These are phyloP conservation scores for Seiridium unicorne DNA, from an alignment of 2,329 filamentous ascomycete species.

Conservation along the genomic window DNA sequence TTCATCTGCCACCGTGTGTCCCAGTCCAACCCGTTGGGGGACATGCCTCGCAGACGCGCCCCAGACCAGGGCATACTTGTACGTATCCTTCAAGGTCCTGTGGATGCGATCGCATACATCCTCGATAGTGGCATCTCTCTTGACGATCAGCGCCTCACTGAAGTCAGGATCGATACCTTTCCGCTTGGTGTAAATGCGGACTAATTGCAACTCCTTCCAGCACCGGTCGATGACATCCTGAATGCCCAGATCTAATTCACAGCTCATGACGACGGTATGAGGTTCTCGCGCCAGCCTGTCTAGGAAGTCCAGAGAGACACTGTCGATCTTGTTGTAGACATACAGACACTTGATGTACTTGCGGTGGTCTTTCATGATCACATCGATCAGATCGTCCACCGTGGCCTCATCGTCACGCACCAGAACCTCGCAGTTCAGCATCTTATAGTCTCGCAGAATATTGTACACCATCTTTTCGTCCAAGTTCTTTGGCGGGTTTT, in stretches of 20 bases:
- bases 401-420: conserved; percentile 93
- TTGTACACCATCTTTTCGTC: conserved; percentile 99
- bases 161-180: conserved; percentile 92
- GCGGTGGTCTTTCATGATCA: conserved; percentile 98
- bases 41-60: conserved; percentile 93
- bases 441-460: conserved; percentile 97
- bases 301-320: conserved; percentile 88
- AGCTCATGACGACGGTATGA: conserved; percentile 94
- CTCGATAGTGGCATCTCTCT: conserved; percentile 84
- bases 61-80: conserved; percentile 99
- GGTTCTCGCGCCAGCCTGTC: conserved; percentile 90
- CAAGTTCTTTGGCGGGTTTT: conserved; percentile 80
- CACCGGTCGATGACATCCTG: conserved; percentile 91
- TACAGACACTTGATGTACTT: conserved; percentile 96
- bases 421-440: conserved; percentile 94
- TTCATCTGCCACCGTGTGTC: conserved; percentile 73
- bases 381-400: conserved; percentile 97
- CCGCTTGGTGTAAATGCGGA: conserved; percentile 94
- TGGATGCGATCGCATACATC: conserved; percentile 97
- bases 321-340: conserved; percentile 99
- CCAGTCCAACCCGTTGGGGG: conserved; percentile 86
- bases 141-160: conserved; percentile 86
- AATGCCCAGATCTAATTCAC: conserved; percentile 91
- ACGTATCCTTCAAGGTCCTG: conserved; percentile 91
- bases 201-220: conserved; percentile 89